These are phyloP conservation scores for Talaromyces albobiverticillius DNA, from an alignment of 2,329 filamentous ascomycete species.

Conservation along the genomic window DNA sequence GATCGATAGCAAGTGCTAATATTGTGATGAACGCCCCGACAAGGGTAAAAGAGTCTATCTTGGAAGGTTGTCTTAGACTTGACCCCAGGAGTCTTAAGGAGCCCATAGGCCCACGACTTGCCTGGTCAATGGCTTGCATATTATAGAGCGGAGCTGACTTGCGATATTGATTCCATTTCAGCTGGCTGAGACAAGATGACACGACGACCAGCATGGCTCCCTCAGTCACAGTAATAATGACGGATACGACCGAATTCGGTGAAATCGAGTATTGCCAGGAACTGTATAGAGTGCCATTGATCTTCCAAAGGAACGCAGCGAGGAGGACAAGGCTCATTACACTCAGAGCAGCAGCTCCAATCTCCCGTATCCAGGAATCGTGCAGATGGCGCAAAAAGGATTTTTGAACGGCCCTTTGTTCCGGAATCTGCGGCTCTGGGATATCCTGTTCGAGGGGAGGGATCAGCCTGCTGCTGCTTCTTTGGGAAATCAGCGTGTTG, in stretches of 20 bases:
- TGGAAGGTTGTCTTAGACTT: neutral
- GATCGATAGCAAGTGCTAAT: neutral
- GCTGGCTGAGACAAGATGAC: neutral
- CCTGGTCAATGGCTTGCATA: neutral
- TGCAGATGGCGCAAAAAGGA: neutral
- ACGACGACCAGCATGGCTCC: neutral
- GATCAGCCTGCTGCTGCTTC: too few species aligned
- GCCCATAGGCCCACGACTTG: neutral
- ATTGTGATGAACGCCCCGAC: neutral
- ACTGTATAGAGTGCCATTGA: neutral
- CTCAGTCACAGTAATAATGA: neutral
- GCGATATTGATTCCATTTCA: neutral
- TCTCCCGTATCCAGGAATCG: neutral
- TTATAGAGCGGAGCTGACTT: neutral
- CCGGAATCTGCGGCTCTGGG: neutral
- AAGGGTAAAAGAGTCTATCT: neutral
- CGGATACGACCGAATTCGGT: neutral
- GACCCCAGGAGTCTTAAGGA: neutral
- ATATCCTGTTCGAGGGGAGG: neutral
- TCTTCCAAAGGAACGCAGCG: neutral
- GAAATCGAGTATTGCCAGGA: neutral
- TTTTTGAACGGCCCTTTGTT: neutral
- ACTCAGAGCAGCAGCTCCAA: neutral
- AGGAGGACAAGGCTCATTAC: neutral
- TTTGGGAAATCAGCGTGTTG: too few species aligned